Conservation (phyloP, 2,329 filamentous ascomycete species). For the Colletotrichum sp. region DNA sequence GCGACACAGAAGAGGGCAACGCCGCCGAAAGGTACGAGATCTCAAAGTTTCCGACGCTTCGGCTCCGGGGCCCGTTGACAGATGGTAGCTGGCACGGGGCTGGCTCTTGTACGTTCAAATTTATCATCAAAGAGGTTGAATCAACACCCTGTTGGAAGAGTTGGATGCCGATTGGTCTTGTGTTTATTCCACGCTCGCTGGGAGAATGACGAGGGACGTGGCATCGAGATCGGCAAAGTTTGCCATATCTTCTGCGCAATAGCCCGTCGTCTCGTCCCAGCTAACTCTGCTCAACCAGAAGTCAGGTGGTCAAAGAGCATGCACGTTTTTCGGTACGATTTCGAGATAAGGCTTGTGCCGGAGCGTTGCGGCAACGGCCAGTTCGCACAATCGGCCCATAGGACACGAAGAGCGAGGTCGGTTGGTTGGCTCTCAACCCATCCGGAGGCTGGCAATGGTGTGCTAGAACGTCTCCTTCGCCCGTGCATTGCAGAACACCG, state of each 20-base stretch:
- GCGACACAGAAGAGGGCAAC: background rate
- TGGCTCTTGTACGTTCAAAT: background rate
- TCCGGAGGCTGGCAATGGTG: background rate
- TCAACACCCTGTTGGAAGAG: background rate
- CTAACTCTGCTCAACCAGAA: slow-evolving; percentile 9
- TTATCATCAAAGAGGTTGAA: background rate
- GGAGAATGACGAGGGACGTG: background rate
- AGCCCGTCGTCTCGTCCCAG: slow-evolving; percentile 9
- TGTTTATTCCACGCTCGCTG: background rate
- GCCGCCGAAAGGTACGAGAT: background rate
- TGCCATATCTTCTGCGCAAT: background rate
- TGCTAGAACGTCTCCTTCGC: background rate
- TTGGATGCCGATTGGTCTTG: background rate
- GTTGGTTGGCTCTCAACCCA: background rate
- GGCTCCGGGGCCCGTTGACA: background rate
- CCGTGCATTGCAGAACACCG: slow-evolving; percentile 1
- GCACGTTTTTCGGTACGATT: background rate
- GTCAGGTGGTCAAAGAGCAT: background rate
- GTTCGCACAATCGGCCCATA: background rate
- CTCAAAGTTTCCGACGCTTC: background rate
- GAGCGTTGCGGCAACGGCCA: background rate
- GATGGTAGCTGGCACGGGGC: background rate
- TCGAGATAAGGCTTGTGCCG: background rate
- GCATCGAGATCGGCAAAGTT: slow-evolving; percentile 11
- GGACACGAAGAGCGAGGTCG: background rate